A percentile compares a stretch with the other conserved stretches of the same genome.
These are phyloP conservation scores for Strigomonas galati DNA, from an alignment of 208 protist genomes.

Conservation along the genomic window DNA sequence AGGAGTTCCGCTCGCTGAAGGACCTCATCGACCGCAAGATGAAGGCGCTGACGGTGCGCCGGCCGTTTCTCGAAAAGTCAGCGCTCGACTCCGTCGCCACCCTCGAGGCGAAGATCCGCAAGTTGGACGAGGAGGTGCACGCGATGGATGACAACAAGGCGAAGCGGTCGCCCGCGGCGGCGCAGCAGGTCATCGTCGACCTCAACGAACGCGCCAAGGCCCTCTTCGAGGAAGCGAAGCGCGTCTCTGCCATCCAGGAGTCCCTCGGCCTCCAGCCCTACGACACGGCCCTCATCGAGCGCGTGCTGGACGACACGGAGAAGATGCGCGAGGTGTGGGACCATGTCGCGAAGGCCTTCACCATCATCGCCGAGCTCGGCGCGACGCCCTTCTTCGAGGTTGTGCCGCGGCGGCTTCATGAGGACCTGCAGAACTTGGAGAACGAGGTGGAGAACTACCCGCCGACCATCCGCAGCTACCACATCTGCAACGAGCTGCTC, in stretches of 20 bases:
- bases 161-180: constrained; percentile 34
- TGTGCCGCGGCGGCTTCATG: constrained; percentile 84
- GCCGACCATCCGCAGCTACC: constrained; percentile 53
- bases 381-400: constrained; percentile 94
- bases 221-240: constrained; percentile 66
- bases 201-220: constrained; percentile 66
- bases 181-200: constrained; percentile 58
- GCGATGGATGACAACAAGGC: constrained; percentile 32
- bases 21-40: constrained; percentile 92
- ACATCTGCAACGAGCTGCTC: constrained; percentile 45
- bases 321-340: constrained; percentile 92
- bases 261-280: constrained; percentile 54
- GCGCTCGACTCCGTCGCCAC: constrained; percentile 42
- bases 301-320: constrained; percentile 76
- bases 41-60: constrained; percentile 78
- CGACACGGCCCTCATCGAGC: constrained; percentile 49
- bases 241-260: constrained; percentile 78
- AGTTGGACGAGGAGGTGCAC: constrained; percentile 45
- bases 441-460: constrained; percentile 54
- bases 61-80: constrained; percentile 58
- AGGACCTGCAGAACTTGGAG: constrained; percentile 67
- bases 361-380: constrained; percentile 74
- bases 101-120: constrained; percentile 57
- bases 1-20: constrained; percentile 92
- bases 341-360: constrained; percentile 72